Conservation (phyloP, 805 yeast species). For the Barnettozyma sp. region DNA sequence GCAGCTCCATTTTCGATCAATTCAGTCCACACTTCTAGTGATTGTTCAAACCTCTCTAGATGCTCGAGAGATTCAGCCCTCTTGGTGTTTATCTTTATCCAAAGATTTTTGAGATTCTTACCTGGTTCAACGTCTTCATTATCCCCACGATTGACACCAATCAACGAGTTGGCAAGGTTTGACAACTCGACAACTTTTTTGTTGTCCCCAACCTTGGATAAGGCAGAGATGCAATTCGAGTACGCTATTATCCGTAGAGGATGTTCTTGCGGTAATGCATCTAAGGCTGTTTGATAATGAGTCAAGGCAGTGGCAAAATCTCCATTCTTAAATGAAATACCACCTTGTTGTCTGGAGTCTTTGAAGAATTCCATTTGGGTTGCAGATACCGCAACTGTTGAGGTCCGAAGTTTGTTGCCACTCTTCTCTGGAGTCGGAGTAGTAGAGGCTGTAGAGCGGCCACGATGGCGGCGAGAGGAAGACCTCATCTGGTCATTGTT, state of each 20-base stretch:
- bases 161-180: conserved; percentile 25
- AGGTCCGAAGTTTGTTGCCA: not conserved
- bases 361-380: conserved; percentile 32
- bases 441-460: not conserved
- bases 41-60: conserved; percentile 59
- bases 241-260: conserved; percentile 57
- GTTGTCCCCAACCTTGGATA: conserved; percentile 64
- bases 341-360: conserved; percentile 49
- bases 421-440: conserved; percentile 3
- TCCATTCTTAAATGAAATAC: conserved; percentile 67
- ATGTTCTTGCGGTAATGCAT: conserved; percentile 56
- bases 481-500: conserved; percentile 23
- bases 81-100: conserved; percentile 61
- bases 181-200: conserved; percentile 29
- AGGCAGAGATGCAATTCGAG: conserved; percentile 70
- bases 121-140: conserved; percentile 40
- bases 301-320: conserved; percentile 64
- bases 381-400: conserved; percentile 12
- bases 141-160: conserved; percentile 32
- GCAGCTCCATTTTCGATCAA: conserved; percentile 65
- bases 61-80: conserved; percentile 83
- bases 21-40: conserved; percentile 53
- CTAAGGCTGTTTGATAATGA: conserved; percentile 50
- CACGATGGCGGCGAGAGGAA: conserved; percentile 14
- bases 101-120: conserved; percentile 58